These are phyloP conservation scores for Elsinoe fawcettii DNA, from an alignment of 2,329 filamentous ascomycete species.

Conservation along the genomic window DNA sequence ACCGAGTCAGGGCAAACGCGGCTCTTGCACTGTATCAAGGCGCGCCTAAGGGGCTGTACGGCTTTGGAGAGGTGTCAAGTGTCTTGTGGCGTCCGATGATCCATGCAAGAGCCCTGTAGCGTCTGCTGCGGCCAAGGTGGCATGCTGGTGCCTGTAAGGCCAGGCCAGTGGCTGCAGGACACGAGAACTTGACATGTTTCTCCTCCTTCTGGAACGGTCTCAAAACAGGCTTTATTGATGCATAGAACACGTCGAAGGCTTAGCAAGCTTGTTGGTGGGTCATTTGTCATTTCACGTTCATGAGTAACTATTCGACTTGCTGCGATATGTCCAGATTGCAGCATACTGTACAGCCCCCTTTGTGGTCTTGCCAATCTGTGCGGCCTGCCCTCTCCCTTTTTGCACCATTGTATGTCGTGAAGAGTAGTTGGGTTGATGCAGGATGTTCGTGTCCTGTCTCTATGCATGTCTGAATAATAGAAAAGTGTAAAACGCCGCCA, in stretches of 20 bases:
- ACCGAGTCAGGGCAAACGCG: constrained; percentile 5
- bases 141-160: constrained; percentile 1
- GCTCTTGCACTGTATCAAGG: neutral
- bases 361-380: neutral
- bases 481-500: neutral
- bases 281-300: constrained; percentile 2
- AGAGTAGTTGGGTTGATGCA: neutral
- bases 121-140: neutral
- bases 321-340: constrained; percentile 10
- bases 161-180: neutral
- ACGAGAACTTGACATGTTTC: neutral
- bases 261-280: neutral
- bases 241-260: neutral
- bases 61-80: constrained; percentile 2
- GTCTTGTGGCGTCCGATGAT: neutral
- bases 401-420: neutral
- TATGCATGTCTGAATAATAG: neutral
- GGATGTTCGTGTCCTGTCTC: neutral
- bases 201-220: neutral
- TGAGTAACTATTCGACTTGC: neutral
- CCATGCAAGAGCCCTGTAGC: neutral
- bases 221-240: neutral
- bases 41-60: neutral
- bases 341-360: constrained; percentile 1
- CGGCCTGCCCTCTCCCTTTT: neutral